Percentiles rank a stretch among this genome's conserved stretches.
Evolutionary conservation across 192 early-diverging fungal genomes (phyloP).

Genomic region (Entrophospora sp.): DNA sequence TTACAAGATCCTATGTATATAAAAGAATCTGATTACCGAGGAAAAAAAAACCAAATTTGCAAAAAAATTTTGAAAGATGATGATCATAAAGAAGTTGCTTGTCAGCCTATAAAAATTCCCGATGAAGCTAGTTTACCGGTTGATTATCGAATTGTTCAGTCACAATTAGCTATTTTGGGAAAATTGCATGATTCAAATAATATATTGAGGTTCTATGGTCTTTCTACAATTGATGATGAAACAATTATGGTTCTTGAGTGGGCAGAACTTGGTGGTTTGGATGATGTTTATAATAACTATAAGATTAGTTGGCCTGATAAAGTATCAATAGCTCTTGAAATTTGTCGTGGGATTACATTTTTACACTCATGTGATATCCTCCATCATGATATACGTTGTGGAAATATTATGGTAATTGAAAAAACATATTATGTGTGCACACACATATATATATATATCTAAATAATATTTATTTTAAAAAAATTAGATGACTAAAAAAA

Average conservation of each 20-base stretch:
- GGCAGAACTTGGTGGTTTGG: constrained; percentile 2
- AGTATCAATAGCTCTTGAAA: not conserved
- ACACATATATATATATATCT: not conserved
- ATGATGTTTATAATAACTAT: not conserved
- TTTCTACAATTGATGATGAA: not conserved
- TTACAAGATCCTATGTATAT: too few relatives aligned
- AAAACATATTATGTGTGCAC: too few relatives aligned
- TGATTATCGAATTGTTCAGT: not conserved
- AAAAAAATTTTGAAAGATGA: not conserved
- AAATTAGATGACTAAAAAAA: not conserved
- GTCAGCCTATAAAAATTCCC: not conserved
- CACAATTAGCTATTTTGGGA: not conserved
- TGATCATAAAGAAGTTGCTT: not conserved
- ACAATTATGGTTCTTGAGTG: constrained; percentile 10
- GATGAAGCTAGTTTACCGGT: not conserved
- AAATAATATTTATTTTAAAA: not conserved
- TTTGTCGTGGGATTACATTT: constrained; percentile 14
- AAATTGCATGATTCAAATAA: not conserved
- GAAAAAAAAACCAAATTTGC: not conserved
- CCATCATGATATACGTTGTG: constrained; percentile 13
- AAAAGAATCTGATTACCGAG: not conserved
- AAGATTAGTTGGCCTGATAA: not conserved
- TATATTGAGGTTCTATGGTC: constrained; percentile 8
- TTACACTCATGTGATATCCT: not conserved
- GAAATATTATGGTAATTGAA: constrained; percentile 12